A percentile compares a stretch with the other conserved stretches of the same genome.
phyloP scores from a whole-genome alignment of 2,329 filamentous ascomycete genomes.

The Aureobasidium lini region DNA sequence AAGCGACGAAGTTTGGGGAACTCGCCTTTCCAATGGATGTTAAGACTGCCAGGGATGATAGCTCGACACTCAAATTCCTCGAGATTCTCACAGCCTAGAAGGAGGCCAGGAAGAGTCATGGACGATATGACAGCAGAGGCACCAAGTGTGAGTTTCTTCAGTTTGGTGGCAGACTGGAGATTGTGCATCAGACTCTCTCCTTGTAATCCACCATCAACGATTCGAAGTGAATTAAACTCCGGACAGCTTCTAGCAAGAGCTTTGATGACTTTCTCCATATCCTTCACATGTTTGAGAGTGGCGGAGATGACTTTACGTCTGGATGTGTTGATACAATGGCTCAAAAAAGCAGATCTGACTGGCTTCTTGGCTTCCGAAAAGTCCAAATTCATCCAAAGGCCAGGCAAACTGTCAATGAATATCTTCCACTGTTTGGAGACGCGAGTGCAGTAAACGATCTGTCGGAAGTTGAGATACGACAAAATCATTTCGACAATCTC shows the following conservation, averaged over 20 bases:
- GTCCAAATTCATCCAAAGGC: conserved; percentile 48
- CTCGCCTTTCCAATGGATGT: conserved; percentile 7
- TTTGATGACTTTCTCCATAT: conserved; percentile 32
- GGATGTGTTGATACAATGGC: conserved; percentile 35
- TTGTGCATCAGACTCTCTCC: conserved; percentile 2
- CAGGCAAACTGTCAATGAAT: conserved; percentile 41
- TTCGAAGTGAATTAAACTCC: conserved; percentile 26
- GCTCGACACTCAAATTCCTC: not conserved
- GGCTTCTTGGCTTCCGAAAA: conserved; percentile 37
- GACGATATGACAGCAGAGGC: not conserved
- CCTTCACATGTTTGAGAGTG: conserved; percentile 30
- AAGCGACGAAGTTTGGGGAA: conserved; percentile 6
- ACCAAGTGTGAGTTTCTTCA: conserved; percentile 11
- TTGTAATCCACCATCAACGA: conserved; percentile 20
- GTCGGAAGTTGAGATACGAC: conserved; percentile 44
- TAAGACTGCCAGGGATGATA: not conserved
- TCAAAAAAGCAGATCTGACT: conserved; percentile 37
- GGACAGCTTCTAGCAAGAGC: conserved; percentile 33
- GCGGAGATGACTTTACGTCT: conserved; percentile 29
- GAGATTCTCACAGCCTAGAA: conserved; percentile 3
- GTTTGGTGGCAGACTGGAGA: conserved; percentile 12
- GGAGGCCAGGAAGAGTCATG: not conserved
- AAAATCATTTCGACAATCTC: conserved; percentile 48
- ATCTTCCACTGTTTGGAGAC: conserved; percentile 50
- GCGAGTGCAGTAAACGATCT: conserved; percentile 44